A percentile compares a stretch with the other conserved stretches of the same genome.
Conservation (phyloP, 2,329 filamentous ascomycete genomes). For the Colletotrichum siamense region DNA sequence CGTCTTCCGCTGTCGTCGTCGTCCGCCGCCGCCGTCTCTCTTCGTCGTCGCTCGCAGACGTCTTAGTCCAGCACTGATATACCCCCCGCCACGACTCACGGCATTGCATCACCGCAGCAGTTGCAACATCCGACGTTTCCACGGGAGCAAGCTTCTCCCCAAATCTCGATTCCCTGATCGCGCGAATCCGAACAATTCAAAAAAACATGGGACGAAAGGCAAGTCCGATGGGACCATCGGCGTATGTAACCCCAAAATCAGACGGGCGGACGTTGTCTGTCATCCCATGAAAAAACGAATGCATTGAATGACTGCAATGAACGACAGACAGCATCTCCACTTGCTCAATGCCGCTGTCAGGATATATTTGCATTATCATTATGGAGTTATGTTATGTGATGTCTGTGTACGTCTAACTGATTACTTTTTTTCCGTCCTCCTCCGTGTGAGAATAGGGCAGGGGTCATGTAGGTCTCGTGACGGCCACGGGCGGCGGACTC, state of each 20-base stretch:
- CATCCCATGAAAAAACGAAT: neutral
- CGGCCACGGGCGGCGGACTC: neutral
- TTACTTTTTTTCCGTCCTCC: neutral
- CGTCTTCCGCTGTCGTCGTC: neutral
- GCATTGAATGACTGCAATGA: neutral
- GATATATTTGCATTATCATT: slow-evolving; percentile 1
- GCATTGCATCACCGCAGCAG: neutral
- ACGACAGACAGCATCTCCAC: neutral
- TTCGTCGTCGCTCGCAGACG: neutral
- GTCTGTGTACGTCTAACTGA: neutral
- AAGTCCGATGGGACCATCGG: neutral
- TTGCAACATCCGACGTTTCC: neutral
- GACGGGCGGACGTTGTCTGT: neutral
- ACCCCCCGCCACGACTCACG: neutral
- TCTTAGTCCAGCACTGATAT: neutral
- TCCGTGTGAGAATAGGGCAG: neutral
- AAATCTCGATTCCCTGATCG: neutral
- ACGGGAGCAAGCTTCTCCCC: neutral
- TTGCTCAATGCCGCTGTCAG: neutral
- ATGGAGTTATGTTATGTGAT: neutral
- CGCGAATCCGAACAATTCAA: neutral
- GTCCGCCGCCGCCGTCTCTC: neutral
- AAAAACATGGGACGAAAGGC: neutral
- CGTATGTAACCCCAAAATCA: neutral
- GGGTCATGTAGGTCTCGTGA: neutral